A percentile compares a stretch with the other conserved stretches of the same genome.
These are phyloP conservation scores for Dactylellina cionopaga DNA, from an alignment of 2,329 filamentous ascomycete genomes.

Conservation along the genomic window DNA sequence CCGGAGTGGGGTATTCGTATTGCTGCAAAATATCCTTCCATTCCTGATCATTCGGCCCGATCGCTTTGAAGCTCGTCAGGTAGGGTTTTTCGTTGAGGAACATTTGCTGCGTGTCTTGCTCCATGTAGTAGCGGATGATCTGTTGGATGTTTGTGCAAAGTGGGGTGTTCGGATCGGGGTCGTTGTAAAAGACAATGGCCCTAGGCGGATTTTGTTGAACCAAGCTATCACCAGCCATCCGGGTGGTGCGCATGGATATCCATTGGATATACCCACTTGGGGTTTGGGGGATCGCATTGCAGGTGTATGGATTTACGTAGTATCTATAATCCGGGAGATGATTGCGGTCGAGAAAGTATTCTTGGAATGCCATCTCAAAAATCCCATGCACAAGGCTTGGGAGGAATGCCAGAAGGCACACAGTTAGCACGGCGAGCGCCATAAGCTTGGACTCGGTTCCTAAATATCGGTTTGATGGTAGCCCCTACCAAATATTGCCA, in stretches of 20 bases:
- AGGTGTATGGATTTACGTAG: constrained; percentile 3
- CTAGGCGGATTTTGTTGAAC: neutral
- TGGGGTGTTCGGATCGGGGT: neutral
- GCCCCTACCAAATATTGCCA: too few relatives aligned
- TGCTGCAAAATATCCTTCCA: neutral
- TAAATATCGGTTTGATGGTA: too few relatives aligned
- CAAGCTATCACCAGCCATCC: neutral
- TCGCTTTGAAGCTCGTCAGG: neutral
- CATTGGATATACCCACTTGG: neutral
- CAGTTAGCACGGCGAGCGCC: too few relatives aligned
- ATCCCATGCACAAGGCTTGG: neutral
- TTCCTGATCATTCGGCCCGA: neutral
- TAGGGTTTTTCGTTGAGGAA: neutral
- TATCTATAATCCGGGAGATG: neutral
- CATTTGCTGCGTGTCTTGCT: neutral
- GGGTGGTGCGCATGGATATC: neutral
- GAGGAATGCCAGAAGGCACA: constrained; percentile 9
- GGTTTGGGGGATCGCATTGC: constrained; percentile 5
- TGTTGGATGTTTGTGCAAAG: neutral
- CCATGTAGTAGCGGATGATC: neutral
- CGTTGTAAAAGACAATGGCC: constrained; percentile 2
- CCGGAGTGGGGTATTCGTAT: neutral
- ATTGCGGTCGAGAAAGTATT: neutral
- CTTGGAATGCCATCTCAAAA: constrained; percentile 21
- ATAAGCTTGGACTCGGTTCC: too few relatives aligned